Evolutionary conservation across 129 eudicot genomes (phyloP), one percentile per base, ranked within the genome.

Genomic region (Kitagawia praeruptora): DNA sequence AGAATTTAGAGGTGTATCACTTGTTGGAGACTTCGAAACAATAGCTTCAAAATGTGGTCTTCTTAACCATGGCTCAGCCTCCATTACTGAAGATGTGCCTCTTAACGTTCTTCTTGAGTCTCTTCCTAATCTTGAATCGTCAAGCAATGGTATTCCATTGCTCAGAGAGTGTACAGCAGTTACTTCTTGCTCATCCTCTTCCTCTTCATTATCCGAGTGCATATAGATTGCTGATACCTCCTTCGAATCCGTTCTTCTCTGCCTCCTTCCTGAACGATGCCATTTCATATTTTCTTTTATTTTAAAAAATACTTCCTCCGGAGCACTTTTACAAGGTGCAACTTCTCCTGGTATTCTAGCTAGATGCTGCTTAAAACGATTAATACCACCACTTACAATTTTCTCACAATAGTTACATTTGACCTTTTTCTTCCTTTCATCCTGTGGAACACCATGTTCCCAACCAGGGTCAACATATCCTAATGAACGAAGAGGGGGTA

Each of bases 271-370:
- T 4, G 96, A 87, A 28, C 98, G 96, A 88, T 94, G 98, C 98
- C 98, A 94, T 83, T 88, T 94, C 98, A 94, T 94, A 84, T 94
- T 94, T 49, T 94, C 97, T 87, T 94, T 91, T 41, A 94, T 94
- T 77, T 87, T 94, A 74, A 89, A 75, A 86, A 88, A 94, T 8
- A 94, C 98, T 51, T 94, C 98, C 81, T 94, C 98, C 0, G 98
- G 97, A 46, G 97, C 98, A 86, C 80, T 91, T 83, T 94, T 94
- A 81, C 98, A 94, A 21, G 98, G 93, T 46, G 98, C 98, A 58
- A 94, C 98, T 86, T 94, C 98, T 42, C 98, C 98, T 12, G 98
- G 98, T 84, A 94, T 94, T 85, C 93, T 86, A 75, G 98, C 98
- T 39, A 94, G 87, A 71, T 94, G 98, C 79, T 94, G 98, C 85